Conservation (phyloP, 768 basidiomycete species). For the Serendipita sp. region DNA sequence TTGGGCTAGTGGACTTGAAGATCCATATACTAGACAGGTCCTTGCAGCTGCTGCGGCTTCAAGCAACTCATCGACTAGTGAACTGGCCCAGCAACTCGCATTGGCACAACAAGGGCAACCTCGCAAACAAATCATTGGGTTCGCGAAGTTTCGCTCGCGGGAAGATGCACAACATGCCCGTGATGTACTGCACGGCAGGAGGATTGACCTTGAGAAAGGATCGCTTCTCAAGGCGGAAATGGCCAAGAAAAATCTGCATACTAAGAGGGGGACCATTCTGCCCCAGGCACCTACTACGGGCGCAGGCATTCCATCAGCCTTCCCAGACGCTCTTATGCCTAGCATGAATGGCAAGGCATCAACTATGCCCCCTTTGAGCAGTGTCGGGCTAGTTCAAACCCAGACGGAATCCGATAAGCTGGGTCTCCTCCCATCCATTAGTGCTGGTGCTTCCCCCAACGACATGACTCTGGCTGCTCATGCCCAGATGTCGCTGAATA, state of each 20-base stretch:
- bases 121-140: conserved; percentile 94
- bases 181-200: conserved; percentile 73
- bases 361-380: no score
- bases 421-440: neutral
- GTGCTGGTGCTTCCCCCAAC: neutral
- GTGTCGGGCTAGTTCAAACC: neutral
- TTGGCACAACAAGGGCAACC: conserved; percentile 29
- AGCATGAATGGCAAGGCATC: no score
- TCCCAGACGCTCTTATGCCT: no score
- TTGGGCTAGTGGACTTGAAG: conserved; percentile 18
- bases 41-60: conserved; percentile 11
- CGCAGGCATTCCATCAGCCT: no score
- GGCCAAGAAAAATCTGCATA: conserved; percentile 99
- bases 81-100: conserved; percentile 17
- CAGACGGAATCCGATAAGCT: neutral
- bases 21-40: conserved; percentile 5
- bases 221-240: conserved; percentile 93
- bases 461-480: neutral
- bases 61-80: neutral
- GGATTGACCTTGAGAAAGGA: conserved; percentile 86
- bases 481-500: neutral
- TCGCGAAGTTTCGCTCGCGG: conserved; percentile 84
- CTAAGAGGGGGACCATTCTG: conserved; percentile 77
- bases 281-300: conserved; percentile 21
- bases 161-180: conserved; percentile 76